These are phyloP conservation scores for Chenopodium berlandieri DNA, from an alignment of 148 eudicot genomes.

Conservation along the genomic window DNA sequence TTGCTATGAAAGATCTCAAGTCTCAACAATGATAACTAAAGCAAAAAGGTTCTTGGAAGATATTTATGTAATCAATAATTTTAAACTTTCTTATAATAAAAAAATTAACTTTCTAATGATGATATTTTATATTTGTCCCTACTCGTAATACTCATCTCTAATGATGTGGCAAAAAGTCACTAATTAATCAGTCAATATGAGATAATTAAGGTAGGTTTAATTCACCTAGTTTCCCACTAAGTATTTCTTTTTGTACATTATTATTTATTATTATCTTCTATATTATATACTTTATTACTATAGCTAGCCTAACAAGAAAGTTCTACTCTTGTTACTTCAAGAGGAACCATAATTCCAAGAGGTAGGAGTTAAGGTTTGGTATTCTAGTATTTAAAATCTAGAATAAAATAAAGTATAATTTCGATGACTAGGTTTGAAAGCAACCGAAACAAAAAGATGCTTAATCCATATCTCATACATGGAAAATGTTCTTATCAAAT, in stretches of 20 bases:
- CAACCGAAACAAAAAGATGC: neutral
- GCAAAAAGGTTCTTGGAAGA: slow-evolving; percentile 2
- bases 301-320: neutral
- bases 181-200: neutral
- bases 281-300: too few relatives aligned
- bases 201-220: neutral
- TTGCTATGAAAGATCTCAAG: neutral
- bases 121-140: neutral
- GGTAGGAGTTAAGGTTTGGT: slow-evolving; percentile 16
- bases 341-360: slow-evolving; percentile 11
- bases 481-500: neutral
- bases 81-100: too few relatives aligned
- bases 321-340: neutral
- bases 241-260: too few relatives aligned
- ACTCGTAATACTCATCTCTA: neutral
- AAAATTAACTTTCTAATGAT: neutral
- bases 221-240: slow-evolving; percentile 11
- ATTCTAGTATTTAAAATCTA: neutral
- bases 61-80: neutral
- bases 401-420: neutral
- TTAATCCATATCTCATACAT: neutral
- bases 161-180: neutral
- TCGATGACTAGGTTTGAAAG: neutral
- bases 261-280: neutral
- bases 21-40: neutral